These are phyloP conservation scores for Pichia sp. DNA, from an alignment of 1,139 yeast species.

Conservation along the genomic window DNA sequence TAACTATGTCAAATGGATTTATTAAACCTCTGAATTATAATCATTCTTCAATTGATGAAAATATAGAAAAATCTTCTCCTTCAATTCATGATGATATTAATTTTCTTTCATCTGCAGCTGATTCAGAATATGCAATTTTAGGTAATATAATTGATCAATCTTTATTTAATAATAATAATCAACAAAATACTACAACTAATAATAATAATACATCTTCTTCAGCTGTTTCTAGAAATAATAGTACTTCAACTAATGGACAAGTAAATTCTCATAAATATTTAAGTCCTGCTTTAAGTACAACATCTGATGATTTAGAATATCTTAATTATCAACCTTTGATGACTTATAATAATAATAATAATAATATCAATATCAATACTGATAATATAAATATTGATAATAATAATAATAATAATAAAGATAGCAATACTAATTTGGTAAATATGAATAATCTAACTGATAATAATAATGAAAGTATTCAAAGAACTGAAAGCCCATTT, in stretches of 20 bases:
- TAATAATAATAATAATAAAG: no score
- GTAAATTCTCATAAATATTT: conserved; percentile 14
- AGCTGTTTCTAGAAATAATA: conserved; percentile 7
- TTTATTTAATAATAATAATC: conserved; percentile 13
- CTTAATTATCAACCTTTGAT: conserved; percentile 23
- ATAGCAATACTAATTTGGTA: no score
- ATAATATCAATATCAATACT: no score
- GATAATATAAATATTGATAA: no score
- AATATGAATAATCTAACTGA: no score
- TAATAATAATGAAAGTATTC: not conserved
- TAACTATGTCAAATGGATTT: conserved; percentile 9
- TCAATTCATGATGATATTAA: conserved; percentile 6
- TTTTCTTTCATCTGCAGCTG: conserved; percentile 72
- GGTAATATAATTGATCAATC: conserved; percentile 67
- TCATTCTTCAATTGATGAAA: not conserved
- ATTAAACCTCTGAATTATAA: conserved; percentile 1
- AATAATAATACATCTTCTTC: not conserved
- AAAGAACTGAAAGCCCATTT: conserved; percentile 7
- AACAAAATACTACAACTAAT: no score
- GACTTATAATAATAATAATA: conserved; percentile 5
- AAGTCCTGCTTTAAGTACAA: conserved; percentile 23
- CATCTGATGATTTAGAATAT: conserved; percentile 23
- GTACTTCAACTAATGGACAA: not conserved
- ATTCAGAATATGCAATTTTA: conserved; percentile 69
- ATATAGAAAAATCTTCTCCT: not conserved